Base-by-base conservation (phyloP, 768 basidiomycete genomes). In the Pleurotus ostreatus region DNA sequence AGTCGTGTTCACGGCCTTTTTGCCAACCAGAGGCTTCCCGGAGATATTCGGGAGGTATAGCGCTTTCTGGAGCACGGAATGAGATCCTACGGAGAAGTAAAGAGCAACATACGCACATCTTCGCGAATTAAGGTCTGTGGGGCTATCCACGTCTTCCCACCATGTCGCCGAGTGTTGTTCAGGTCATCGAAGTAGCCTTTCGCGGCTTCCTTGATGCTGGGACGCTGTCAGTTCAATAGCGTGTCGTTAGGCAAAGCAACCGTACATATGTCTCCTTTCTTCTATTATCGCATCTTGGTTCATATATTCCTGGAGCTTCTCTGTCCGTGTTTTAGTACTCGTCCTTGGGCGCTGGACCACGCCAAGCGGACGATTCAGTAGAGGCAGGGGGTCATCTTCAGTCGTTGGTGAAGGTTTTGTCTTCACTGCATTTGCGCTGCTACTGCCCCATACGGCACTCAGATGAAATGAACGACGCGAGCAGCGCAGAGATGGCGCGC, bases 121-220 rank as follows among this genome's bases (percentile, higher is more conserved):
- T 94, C 91, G 25, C 86, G 84, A 60, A 98, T 94, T 62, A 98
- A 77, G 18, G 90, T 88, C 18, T 80, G 84, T 1, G 94, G 95
- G 9, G 94, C 94, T 51, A 94, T 82, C 94, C 93, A 98, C 7
- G 89, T 88, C 74, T 98, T 98, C 13, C 96, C 96, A 13, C 93
- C 94, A 62, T 93, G 83, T 43, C 79, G 79, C 49, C 88, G 76
- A 1, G 91, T 88, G 66, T 86, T 84, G 63, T 91, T 89, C 40
- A 86, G 76, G 55, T 78, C 60, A 67, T 98, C 96, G 64, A 92
- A 98, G 71, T 98, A 96, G 0, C 94, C 93, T 65, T 86, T 89
- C 11, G 83, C 80, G 0, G 79, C 75, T 65, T 81, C 71, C 60
- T 77, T 78, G n/a, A 79, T 74, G 54, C 77, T 80, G 37, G 11